phyloP scores from a whole-genome alignment of 1,284 basidiomycete species.

The Phellopilus nigrolimitatus region DNA sequence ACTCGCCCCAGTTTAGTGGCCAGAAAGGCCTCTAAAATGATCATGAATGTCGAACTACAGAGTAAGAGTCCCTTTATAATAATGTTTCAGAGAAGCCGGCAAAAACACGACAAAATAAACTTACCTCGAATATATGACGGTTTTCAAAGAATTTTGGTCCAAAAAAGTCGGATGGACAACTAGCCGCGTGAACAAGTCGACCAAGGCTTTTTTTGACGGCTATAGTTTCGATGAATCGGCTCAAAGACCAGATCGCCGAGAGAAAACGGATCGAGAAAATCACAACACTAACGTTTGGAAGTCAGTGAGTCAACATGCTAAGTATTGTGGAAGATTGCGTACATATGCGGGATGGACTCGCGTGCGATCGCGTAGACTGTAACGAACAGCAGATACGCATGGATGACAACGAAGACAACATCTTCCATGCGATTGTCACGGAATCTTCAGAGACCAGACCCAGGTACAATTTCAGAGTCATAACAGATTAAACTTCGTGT shows the following conservation, averaged over 20 bases:
- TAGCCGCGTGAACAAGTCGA: constrained; percentile 1
- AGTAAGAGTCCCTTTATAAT: constrained; percentile 8
- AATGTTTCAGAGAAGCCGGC: not conserved
- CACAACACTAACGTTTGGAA: constrained; percentile 3
- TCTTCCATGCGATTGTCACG: constrained; percentile 16
- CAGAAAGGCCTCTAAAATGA: constrained; percentile 5
- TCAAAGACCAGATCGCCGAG: constrained; percentile 15
- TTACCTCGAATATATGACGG: constrained; percentile 19
- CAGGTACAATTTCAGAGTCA: too few relatives aligned
- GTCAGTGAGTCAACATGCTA: not conserved
- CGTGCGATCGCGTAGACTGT: constrained; percentile 14
- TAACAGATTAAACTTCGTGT: too few relatives aligned
- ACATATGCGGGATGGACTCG: constrained; percentile 21
- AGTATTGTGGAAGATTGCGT: not conserved
- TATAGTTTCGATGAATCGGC: constrained; percentile 9
- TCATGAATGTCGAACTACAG: constrained; percentile 6
- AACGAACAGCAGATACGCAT: constrained; percentile 10
- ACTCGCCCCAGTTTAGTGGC: constrained; percentile 9
- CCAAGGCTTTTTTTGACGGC: not conserved
- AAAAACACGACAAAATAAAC: not conserved
- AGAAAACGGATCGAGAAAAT: constrained; percentile 13
- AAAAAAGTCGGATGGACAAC: constrained; percentile 13
- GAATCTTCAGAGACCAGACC: constrained; percentile 8
- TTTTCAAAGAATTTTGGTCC: constrained; percentile 15
- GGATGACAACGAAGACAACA: constrained; percentile 14